Evolutionary conservation across 2,329 filamentous ascomycete species (phyloP), one percentile per base, ranked within the genome.

Genomic region (Diaporthe australafricana): DNA sequence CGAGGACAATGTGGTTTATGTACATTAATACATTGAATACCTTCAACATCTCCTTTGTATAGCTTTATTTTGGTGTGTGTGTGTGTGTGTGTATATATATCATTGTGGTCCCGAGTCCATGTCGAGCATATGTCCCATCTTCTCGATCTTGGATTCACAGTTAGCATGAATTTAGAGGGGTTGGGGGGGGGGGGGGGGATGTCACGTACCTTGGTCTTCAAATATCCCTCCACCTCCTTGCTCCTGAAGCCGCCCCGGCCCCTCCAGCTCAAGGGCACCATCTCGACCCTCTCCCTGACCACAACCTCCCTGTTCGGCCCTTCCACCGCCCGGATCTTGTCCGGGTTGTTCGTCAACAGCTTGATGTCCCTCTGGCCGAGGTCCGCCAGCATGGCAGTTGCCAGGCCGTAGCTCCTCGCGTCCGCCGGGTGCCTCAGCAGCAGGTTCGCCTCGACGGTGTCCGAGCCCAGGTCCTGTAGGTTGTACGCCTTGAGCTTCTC

Each of bases 401-500:
- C 96, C n/a, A 99, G 84, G 1, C 96, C 96, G 79, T 99, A 99
- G 77, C 94, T 98, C 68, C 96, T 87, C 27, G 96, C 96, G 81
- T 99, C 96, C 1, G 96, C 96, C 0, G 96, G 96, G 81, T 99
- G 96, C 55, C 96, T 87, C 52, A 99, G 86, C 30, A 98, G 82
- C 56, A 99, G 84, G 78, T 99, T 99, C 2, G 96, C 96, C 83
- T 99, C 95, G 45, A 98, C 97, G 0, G 96, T 99, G 82, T 99
- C 96, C n/a, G 93, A 95, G 0, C 96, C 96, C 32, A 99, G 86
- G 83, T 99, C 96, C 81, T 99, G 96, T 53, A 99, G 86, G 79
- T 99, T 99, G 83, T 99, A 99, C 5, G 96, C 96, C 83, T 99
- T 98, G 48, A 99, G 87, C 83, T 99, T 99, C 84, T 98, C 95